Base-by-base conservation (phyloP, 1,139 yeast genomes). In the Kodamaea arcana region DNA sequence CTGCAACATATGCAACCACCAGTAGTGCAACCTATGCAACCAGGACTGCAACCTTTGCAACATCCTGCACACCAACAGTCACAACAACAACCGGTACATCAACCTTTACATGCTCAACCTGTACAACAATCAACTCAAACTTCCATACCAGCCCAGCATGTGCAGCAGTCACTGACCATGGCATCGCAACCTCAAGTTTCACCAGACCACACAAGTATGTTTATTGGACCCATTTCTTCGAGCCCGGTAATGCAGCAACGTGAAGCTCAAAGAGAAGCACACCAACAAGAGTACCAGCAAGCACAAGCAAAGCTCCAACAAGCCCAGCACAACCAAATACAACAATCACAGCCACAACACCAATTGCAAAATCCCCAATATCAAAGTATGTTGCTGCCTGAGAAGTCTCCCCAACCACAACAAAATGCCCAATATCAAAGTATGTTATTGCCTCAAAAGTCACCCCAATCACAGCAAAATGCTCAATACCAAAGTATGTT, bases 371-470 rank as follows among this genome's bases (percentile, higher is more conserved):
- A 15, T n/a, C 11, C 23, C 23, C 8, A 20, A 8, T 11, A 8
- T 11, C 23, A 20, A 11, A 20, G 11, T 20, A 8, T 20, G 23
- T 29, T 22, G 13, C n/a, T n/a, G n/a, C n/a, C n/a, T n/a, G n/a
- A n/a, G n/a, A n/a, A 30, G 18, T 39, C 26, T n/a, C 33, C 23
- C n/a, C 35, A 27, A 5, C 41, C 18, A 20, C 30, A 26, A 11
- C 36, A 24, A 16, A 15, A 15, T n/a, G 8, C 23, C 23, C 8
- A 20, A 8, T 11, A 8, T 11, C 23, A 20, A 11, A 20, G 11
- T 20, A 8, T 20, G 23, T 29, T 22, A 15, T n/a, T n/a, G n/a
- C n/a, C n/a, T n/a, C n/a, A n/a, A n/a, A n/a, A 30, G 18, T 39
- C 26, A 12, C 33, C 23, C n/a, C 35, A 27, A 5, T 39, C 18